phyloP scores from a whole-genome alignment of 441 rosid genomes.

The Macaranga tanarius region DNA sequence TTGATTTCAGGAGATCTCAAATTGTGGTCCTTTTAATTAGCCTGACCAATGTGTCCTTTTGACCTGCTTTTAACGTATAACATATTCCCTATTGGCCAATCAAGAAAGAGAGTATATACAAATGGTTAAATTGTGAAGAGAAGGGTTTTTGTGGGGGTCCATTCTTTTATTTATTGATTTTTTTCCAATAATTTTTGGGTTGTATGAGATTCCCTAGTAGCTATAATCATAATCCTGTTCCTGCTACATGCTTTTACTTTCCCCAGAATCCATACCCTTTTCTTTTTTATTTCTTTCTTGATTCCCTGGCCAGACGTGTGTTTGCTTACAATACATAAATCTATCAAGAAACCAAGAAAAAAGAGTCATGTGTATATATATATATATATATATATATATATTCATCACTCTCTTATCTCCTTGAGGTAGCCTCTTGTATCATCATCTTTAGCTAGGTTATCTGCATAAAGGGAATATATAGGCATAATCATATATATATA shows the following conservation, averaged over 20 bases:
- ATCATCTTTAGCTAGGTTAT: too few relatives aligned
- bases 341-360: neutral
- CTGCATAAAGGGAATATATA: too few relatives aligned
- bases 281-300: conserved; percentile 21
- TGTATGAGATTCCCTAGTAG: conserved; percentile 37
- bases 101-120: neutral
- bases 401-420: too few relatives aligned
- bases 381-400: neutral
- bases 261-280: conserved; percentile 27
- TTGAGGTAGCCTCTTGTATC: too few relatives aligned
- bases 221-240: conserved; percentile 33
- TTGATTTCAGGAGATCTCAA: conserved; percentile 30
- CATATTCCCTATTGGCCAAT: conserved; percentile 38
- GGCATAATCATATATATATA: neutral
- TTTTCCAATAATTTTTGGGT: neutral
- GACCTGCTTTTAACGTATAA: conserved; percentile 38
- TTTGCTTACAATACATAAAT: neutral
- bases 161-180: neutral
- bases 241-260: conserved; percentile 28
- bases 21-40: conserved; percentile 24
- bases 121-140: neutral
- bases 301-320: conserved; percentile 29
- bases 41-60: conserved; percentile 27
- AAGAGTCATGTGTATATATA: neutral
- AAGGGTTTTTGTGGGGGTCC: conserved; percentile 27